A percentile compares a stretch with the other conserved stretches of the same genome.
Evolutionary conservation across 139 green algal species (phyloP).

Genomic region (Raphidocelis subcapitata): DNA sequence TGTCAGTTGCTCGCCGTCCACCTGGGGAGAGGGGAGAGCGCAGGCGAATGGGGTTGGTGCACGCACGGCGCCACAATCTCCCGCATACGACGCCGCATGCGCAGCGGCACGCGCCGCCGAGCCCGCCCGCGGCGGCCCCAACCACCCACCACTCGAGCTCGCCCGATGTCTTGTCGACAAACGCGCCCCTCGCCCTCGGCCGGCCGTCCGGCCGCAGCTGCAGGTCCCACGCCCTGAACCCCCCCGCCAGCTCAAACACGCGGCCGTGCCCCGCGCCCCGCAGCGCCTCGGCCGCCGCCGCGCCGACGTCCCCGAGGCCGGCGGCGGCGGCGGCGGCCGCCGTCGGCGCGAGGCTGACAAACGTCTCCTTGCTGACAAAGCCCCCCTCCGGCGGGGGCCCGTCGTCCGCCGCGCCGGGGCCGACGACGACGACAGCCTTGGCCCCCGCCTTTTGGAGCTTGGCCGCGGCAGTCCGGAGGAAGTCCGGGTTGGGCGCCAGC

Average conservation of each 20-base stretch:
- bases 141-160: slow-evolving; percentile 31
- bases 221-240: slow-evolving; percentile 23
- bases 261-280: background rate
- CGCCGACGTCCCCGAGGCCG: too few relatives aligned
- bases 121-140: too few relatives aligned
- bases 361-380: slow-evolving; percentile 12
- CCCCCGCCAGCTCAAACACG: slow-evolving; percentile 26
- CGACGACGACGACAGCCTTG: background rate
- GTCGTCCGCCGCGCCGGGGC: too few relatives aligned
- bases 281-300: slow-evolving; percentile 7
- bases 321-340: background rate
- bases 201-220: slow-evolving; percentile 3
- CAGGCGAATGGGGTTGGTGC: too few relatives aligned
- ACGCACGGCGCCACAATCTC: too few relatives aligned
- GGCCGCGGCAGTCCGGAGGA: background rate
- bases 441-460: background rate
- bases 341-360: slow-evolving; percentile 19
- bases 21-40: too few relatives aligned
- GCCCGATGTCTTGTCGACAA: slow-evolving; percentile 13
- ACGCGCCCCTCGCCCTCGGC: slow-evolving; percentile 13
- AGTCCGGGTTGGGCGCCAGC: slow-evolving; percentile 7
- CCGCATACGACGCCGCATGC: too few relatives aligned
- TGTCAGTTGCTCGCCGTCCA: too few relatives aligned
- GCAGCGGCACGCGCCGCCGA: too few relatives aligned
- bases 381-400: too few relatives aligned